Conservation (phyloP, 164 flowering plant genomes). For the Houttuynia cordata region DNA sequence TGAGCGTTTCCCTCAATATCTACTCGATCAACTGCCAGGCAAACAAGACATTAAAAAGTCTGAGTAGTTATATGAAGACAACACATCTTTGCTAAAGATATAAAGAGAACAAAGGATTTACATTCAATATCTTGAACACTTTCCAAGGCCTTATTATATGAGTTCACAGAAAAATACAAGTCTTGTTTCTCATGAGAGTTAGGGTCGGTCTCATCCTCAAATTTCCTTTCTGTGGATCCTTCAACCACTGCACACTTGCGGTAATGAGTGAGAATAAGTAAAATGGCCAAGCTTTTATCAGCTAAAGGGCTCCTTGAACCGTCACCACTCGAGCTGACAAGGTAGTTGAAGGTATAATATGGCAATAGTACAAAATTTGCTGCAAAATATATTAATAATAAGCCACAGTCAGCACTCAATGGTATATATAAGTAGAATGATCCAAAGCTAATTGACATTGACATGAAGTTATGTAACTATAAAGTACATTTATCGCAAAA, state of each 20-base stretch:
- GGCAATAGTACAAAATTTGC: conserved; percentile 76
- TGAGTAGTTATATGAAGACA: background rate
- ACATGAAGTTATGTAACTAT: background rate
- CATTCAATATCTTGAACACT: conserved; percentile 85
- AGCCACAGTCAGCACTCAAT: background rate
- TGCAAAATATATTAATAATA: conserved; percentile 40
- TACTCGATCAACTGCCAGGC: conserved; percentile 64
- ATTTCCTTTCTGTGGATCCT: conserved; percentile 23
- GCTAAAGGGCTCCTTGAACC: conserved; percentile 68
- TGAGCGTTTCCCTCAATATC: conserved; percentile 78
- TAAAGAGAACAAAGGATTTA: conserved; percentile 20
- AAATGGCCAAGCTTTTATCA: conserved; percentile 58
- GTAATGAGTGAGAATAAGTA: conserved; percentile 73
- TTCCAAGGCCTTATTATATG: conserved; percentile 66
- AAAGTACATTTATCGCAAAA: background rate
- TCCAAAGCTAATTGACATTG: background rate
- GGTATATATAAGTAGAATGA: no score
- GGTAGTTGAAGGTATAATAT: conserved; percentile 34
- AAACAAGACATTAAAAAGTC: background rate
- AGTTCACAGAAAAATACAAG: conserved; percentile 49
- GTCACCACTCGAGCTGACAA: conserved; percentile 53
- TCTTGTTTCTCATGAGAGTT: conserved; percentile 39
- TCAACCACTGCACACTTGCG: conserved; percentile 44
- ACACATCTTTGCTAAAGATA: background rate
- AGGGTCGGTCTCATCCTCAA: conserved; percentile 24